Evolutionary conservation across 441 rosid species (phyloP).

Genomic region (Erodium moschatum): DNA sequence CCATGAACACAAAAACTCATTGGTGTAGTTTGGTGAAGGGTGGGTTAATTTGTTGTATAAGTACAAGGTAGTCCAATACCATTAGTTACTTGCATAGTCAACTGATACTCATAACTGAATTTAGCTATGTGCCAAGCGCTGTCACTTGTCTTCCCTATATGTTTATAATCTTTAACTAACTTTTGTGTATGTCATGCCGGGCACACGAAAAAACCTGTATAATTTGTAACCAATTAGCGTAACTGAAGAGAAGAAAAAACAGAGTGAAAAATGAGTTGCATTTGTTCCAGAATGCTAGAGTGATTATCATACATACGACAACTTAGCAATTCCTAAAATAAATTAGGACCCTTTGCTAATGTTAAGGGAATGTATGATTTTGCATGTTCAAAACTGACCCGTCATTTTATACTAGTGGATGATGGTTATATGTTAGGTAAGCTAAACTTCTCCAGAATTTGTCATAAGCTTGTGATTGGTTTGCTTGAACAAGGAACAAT

Average conservation of each 20-base stretch:
- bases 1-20: not conserved
- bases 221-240: not conserved
- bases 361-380: not conserved
- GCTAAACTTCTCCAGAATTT: not conserved
- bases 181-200: not conserved
- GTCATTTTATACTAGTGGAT: no score
- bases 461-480: not conserved
- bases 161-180: not conserved
- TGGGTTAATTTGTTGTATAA: not conserved
- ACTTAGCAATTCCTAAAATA: not conserved
- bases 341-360: not conserved
- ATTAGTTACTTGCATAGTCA: not conserved
- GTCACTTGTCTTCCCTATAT: not conserved
- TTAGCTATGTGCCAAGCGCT: not conserved
- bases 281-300: not conserved
- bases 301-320: not conserved
- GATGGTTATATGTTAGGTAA: not conserved
- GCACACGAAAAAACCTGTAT: not conserved
- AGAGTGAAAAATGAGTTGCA: not conserved
- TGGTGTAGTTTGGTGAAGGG: constrained; percentile 3
- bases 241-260: not conserved
- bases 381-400: no score
- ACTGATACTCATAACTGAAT: constrained; percentile 1
- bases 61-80: not conserved
- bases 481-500: not conserved